phyloP scores from a whole-genome alignment of 768 basidiomycete genomes.

The Boletus tomentosulus region DNA sequence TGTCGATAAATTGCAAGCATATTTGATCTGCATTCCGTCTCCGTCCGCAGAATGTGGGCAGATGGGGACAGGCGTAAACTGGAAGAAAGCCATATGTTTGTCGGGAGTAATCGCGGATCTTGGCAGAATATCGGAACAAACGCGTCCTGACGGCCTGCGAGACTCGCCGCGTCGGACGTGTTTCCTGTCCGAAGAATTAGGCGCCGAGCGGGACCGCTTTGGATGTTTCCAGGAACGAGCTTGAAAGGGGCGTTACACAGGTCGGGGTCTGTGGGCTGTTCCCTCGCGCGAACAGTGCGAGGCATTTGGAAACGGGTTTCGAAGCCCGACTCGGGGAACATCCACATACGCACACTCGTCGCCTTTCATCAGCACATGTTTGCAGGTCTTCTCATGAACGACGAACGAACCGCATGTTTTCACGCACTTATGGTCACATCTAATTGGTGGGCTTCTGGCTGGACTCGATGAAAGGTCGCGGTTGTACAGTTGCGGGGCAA shows the following conservation, averaged over 20 bases:
- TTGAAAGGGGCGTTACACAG: conserved; percentile 1
- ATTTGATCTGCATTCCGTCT: conserved; percentile 11
- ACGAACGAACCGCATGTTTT: background rate
- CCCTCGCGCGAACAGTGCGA: conserved; percentile 17
- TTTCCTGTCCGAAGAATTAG: conserved; percentile 23
- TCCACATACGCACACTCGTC: conserved; percentile 1
- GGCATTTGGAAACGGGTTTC: conserved; percentile 14
- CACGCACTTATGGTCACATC: background rate
- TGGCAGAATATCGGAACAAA: conserved; percentile 13
- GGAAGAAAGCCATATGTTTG: conserved; percentile 1
- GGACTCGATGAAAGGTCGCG: background rate
- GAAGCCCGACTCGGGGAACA: conserved; percentile 14
- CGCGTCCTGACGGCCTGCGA: conserved; percentile 5
- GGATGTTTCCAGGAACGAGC: conserved; percentile 8
- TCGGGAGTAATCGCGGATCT: background rate
- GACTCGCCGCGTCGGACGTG: background rate
- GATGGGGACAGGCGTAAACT: background rate
- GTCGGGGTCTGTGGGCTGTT: too few relatives aligned
- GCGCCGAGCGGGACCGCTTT: conserved; percentile 2
- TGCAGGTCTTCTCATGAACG: background rate
- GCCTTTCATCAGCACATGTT: background rate
- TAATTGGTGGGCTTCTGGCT: background rate
- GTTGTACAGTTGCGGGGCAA: conserved; percentile 20
- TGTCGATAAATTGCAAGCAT: conserved; percentile 4
- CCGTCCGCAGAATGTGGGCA: conserved; percentile 7